Evolutionary conservation across 2,329 filamentous ascomycete species (phyloP).

Genomic region (Xylariaceae sp.): DNA sequence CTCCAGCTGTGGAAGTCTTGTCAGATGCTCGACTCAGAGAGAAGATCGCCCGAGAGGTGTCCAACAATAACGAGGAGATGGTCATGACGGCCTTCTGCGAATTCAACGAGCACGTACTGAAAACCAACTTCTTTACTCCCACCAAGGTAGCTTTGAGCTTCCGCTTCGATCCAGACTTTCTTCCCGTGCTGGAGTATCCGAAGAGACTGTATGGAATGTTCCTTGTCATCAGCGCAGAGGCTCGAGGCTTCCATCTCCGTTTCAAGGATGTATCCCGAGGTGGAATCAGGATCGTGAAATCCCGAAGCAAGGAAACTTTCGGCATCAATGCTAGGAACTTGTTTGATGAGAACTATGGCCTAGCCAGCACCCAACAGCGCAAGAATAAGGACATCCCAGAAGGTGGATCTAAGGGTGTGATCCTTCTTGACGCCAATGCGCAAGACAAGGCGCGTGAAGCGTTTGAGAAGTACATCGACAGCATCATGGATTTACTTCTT

Average conservation of each 20-base stretch:
- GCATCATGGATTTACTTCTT: slow-evolving; percentile 88
- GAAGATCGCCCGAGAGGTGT: slow-evolving; percentile 69
- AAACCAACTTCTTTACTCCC: slow-evolving; percentile 96
- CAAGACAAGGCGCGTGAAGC: slow-evolving; percentile 88
- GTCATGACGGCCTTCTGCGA: slow-evolving; percentile 95
- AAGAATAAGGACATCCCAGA: slow-evolving; percentile 99
- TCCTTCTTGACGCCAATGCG: slow-evolving; percentile 86
- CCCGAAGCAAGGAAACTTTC: slow-evolving; percentile 90
- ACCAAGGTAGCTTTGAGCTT: slow-evolving; percentile 98
- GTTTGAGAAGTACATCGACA: slow-evolving; percentile 99
- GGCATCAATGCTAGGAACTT: slow-evolving; percentile 92
- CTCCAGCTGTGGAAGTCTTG: slow-evolving; percentile 58
- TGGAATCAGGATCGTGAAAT: slow-evolving; percentile 98
- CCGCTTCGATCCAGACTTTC: slow-evolving; percentile 80
- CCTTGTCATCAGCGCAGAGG: slow-evolving; percentile 93
- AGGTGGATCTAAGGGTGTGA: slow-evolving; percentile 95
- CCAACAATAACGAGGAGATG: slow-evolving; percentile 94
- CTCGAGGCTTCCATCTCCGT: slow-evolving; percentile 91
- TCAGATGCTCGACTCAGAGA: slow-evolving; percentile 67
- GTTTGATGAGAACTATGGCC: slow-evolving; percentile 97
- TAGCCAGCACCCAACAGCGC: slow-evolving; percentile 96
- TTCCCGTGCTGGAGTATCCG: slow-evolving; percentile 87
- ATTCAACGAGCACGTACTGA: slow-evolving; percentile 88
- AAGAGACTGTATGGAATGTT: slow-evolving; percentile 97
- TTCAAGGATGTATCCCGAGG: slow-evolving; percentile 96